Evolutionary conservation across 805 yeast genomes (phyloP), one percentile per base, ranked within the genome.

Genomic region (Cyberlindnera meyerae): DNA sequence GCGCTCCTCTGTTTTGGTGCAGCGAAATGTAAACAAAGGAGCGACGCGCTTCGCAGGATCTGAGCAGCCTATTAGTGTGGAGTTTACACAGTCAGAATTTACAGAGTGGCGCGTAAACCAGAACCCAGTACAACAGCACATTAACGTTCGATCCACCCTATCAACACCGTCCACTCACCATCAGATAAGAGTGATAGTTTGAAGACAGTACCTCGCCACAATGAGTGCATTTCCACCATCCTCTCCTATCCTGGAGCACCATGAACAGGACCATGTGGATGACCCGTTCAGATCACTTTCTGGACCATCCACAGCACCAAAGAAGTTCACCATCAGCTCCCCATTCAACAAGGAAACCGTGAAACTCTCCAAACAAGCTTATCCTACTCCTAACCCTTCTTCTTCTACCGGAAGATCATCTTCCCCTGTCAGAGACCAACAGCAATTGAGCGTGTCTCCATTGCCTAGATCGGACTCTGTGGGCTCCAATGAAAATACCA

Each of bases 341-440:
- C 30, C 39, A 31, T 24, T 39, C 17, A 28, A 38, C 15, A 27
- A 33, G 24, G 36, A 20, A 9, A 20, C 22, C 7, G 9, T 20
- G 9, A 20, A 45, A 39, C 31, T 40, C 56, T 4, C 57, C 56
- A 50, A 57, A 22, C 25, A 33, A 12, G 65, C 65, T 8, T 78
- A 77, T 48, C 85, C 86, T 11, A 81, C 88, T 1, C 90, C 90
- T 15, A 73, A 77, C 46, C 88, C 90, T 1, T 79, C 87, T 1
- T 73, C 79, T 1, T 68, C 75, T 6, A 49, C 63, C 6, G 77
- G 75, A 9, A 37, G 60, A 29, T 58, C 65, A 1, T 63, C 69
- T 1, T 63, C 70, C 2, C 68, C 60, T 9, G 44, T 40, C 5
- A 48, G 57, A 43, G 22, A 31, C 4, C 39, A 36, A 11, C 28